Conservation (phyloP, 139 green algal genomes). For the Chlorella sorokiniana region DNA sequence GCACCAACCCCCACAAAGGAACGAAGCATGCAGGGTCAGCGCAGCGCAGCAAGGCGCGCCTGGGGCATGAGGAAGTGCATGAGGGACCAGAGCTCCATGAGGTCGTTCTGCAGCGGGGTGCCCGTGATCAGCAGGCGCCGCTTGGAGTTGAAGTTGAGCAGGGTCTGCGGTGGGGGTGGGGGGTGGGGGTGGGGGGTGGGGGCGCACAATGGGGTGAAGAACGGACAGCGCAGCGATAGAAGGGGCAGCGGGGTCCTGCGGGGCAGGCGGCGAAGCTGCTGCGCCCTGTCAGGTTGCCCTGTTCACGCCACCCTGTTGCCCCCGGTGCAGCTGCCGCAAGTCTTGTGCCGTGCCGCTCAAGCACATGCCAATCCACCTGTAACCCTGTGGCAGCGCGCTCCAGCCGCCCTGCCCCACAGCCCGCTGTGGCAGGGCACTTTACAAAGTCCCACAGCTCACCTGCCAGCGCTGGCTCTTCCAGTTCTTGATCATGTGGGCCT, state of each 20-base stretch:
- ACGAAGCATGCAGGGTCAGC: too few relatives aligned
- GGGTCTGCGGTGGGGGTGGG: slow-evolving; percentile 50
- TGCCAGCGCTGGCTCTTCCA: slow-evolving; percentile 96
- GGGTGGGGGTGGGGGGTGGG: background rate
- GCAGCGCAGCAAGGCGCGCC: slow-evolving; percentile 19
- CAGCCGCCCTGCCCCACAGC: background rate
- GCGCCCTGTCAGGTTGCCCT: too few relatives aligned
- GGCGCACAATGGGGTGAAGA: background rate
- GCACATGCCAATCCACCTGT: too few relatives aligned
- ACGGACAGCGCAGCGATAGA: too few relatives aligned
- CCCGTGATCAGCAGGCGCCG: slow-evolving; percentile 94
- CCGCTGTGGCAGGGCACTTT: background rate
- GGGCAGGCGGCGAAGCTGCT: too few relatives aligned
- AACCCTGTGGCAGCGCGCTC: too few relatives aligned
- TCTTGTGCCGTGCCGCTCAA: too few relatives aligned
- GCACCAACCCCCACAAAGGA: too few relatives aligned
- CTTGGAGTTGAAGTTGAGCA: slow-evolving; percentile 97
- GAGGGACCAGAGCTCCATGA: slow-evolving; percentile 98
- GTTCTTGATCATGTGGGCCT: slow-evolving; percentile 99
- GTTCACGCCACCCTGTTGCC: too few relatives aligned
- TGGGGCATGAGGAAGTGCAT: slow-evolving; percentile 99
- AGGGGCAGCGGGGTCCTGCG: too few relatives aligned
- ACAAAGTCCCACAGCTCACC: background rate
- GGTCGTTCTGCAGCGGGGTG: slow-evolving; percentile 38
- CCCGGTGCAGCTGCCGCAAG: too few relatives aligned